phyloP scores from a whole-genome alignment of 2,329 filamentous ascomycete genomes.

The Diaporthe sp. region DNA sequence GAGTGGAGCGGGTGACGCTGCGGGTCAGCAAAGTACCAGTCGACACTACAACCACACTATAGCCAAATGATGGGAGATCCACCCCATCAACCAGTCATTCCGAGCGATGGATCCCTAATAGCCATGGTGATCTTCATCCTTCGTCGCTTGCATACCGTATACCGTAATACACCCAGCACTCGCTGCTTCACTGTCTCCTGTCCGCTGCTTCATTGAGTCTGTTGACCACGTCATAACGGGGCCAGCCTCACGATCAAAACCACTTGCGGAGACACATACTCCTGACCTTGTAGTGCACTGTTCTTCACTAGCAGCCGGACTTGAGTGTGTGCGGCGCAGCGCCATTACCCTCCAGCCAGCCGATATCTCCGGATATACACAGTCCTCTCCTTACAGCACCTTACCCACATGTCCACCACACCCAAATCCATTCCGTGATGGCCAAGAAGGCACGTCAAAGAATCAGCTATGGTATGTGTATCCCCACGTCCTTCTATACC shows the following conservation, averaged over 20 bases:
- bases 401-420: constrained; percentile 36
- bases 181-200: neutral
- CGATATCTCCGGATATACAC: constrained; percentile 24
- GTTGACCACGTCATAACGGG: neutral
- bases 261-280: neutral
- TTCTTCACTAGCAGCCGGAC: neutral
- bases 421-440: constrained; percentile 53
- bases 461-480: constrained; percentile 72
- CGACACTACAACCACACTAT: neutral
- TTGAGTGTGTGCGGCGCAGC: neutral
- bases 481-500: constrained; percentile 21
- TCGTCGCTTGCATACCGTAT: constrained; percentile 15
- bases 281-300: neutral
- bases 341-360: constrained; percentile 1
- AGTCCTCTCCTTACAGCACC: constrained; percentile 1
- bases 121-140: constrained; percentile 13
- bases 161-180: constrained; percentile 9
- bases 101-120: constrained; percentile 25
- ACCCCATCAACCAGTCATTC: constrained; percentile 18
- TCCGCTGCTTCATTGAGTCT: neutral
- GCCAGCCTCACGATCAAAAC: neutral
- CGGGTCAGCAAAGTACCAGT: neutral
- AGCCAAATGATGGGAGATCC: constrained; percentile 10
- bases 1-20: constrained; percentile 21
- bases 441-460: constrained; percentile 73